Percentiles rank a stretch among this genome's conserved stretches.
phyloP scores from a whole-genome alignment of 1,284 basidiomycete species.

The Nidula niveotomentosa region DNA sequence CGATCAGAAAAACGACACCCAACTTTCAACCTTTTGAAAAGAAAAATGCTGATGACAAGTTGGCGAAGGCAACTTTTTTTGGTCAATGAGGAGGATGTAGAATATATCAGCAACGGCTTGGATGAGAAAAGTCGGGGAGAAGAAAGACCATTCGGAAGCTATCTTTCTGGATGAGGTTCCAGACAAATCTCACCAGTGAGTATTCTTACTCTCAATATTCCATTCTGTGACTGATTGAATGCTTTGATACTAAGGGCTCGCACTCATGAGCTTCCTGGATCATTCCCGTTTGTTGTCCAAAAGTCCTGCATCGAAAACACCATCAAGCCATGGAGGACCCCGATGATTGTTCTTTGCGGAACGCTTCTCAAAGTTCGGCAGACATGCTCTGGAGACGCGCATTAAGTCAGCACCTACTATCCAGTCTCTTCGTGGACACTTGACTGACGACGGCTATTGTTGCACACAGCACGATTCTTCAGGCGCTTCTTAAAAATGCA shows the following conservation, averaged over 20 bases:
- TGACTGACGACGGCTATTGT: not conserved
- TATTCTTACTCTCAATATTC: not conserved
- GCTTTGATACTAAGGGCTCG: conserved; percentile 44
- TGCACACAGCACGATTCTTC: not conserved
- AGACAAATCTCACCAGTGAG: conserved; percentile 45
- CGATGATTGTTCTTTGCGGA: conserved; percentile 46
- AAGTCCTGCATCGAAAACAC: conserved; percentile 44
- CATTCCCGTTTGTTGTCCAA: conserved; percentile 64
- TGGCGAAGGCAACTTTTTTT: conserved; percentile 30
- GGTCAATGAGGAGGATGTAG: conserved; percentile 19
- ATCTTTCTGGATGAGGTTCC: conserved; percentile 63
- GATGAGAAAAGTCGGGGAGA: conserved; percentile 6
- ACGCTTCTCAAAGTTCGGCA: conserved; percentile 54
- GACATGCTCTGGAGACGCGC: conserved; percentile 48
- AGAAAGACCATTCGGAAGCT: conserved; percentile 1
- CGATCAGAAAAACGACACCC: conserved; percentile 55
- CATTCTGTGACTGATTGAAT: not conserved
- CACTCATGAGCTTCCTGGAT: conserved; percentile 67
- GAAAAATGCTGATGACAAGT: conserved; percentile 8
- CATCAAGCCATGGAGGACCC: conserved; percentile 47
- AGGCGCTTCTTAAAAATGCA: conserved; percentile 20
- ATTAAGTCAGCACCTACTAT: conserved; percentile 42
- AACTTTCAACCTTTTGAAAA: conserved; percentile 45
- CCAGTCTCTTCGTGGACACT: not conserved
- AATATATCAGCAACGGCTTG: conserved; percentile 2